A percentile compares a stretch with the other conserved stretches of the same genome.
These are phyloP conservation scores for Yamadazyma dendronema DNA, from an alignment of 1,139 yeast genomes.

Conservation along the genomic window DNA sequence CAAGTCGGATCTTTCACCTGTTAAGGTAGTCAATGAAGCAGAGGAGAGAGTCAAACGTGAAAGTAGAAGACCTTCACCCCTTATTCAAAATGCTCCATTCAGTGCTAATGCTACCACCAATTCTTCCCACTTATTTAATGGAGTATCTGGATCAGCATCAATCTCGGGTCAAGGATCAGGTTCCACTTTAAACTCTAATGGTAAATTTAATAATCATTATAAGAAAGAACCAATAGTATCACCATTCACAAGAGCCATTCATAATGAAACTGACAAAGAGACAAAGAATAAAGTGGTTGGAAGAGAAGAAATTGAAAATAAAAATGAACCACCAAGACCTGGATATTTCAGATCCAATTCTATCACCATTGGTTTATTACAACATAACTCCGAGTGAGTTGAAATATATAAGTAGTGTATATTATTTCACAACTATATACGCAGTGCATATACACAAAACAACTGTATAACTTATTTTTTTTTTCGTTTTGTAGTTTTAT, in stretches of 20 bases:
- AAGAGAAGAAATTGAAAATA: constrained; percentile 15
- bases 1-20: constrained; percentile 6
- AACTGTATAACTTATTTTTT: constrained; percentile 3
- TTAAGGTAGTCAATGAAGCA: background rate
- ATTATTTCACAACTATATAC: background rate
- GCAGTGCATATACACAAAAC: constrained; percentile 2
- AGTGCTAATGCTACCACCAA: constrained; percentile 14
- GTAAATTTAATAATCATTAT: constrained; percentile 45
- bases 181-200: background rate
- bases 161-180: no score
- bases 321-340: constrained; percentile 22
- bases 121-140: constrained; percentile 8
- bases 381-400: constrained; percentile 16
- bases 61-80: constrained; percentile 15
- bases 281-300: constrained; percentile 21
- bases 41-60: background rate
- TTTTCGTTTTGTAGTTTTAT: constrained; percentile 2
- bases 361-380: constrained; percentile 41
- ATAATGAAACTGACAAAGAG: constrained; percentile 36
- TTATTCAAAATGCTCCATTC: constrained; percentile 14
- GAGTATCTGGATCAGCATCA: constrained; percentile 1
- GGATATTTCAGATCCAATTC: constrained; percentile 39
- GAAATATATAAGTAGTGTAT: constrained; percentile 1
- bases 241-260: constrained; percentile 44
- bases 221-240: constrained; percentile 38